Evolutionary conservation across 345 rosid genomes (phyloP).

Genomic region (Populus deltoides): DNA sequence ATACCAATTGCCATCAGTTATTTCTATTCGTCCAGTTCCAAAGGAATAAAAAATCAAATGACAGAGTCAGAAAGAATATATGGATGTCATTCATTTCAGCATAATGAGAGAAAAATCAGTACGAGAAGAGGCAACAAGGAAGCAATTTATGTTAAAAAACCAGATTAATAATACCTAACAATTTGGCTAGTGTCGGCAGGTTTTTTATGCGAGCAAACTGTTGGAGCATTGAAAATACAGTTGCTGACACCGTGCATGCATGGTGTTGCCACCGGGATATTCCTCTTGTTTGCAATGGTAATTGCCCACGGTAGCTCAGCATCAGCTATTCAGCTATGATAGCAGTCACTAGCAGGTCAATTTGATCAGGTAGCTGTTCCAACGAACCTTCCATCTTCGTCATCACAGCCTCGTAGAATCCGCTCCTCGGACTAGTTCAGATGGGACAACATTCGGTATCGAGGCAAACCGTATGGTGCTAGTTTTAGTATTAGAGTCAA

Average conservation of each 20-base stretch:
- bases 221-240: slow-evolving; percentile 36
- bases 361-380: slow-evolving; percentile 37
- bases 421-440: slow-evolving; percentile 39
- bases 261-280: slow-evolving; percentile 40
- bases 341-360: slow-evolving; percentile 27
- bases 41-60: too few species aligned
- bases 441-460: slow-evolving; percentile 47
- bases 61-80: too few species aligned
- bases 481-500: slow-evolving; percentile 40
- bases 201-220: slow-evolving; percentile 27
- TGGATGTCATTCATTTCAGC: too few species aligned
- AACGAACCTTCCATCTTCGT: slow-evolving; percentile 47
- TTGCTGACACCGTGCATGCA: slow-evolving; percentile 46
- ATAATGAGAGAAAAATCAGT: too few species aligned
- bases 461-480: slow-evolving; percentile 32
- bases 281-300: slow-evolving; percentile 31
- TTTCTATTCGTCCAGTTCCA: too few species aligned
- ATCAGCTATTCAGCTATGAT: slow-evolving; percentile 41
- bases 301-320: slow-evolving; percentile 35
- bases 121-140: too few species aligned
- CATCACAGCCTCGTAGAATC: slow-evolving; percentile 39
- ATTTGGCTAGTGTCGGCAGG: slow-evolving; percentile 13
- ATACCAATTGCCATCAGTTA: too few species aligned
- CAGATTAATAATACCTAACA: slow-evolving; percentile 22
- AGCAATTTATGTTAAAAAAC: too few species aligned